Base-by-base conservation (phyloP, 2,329 filamentous ascomycete genomes). In the Drechslerella dactyloides region DNA sequence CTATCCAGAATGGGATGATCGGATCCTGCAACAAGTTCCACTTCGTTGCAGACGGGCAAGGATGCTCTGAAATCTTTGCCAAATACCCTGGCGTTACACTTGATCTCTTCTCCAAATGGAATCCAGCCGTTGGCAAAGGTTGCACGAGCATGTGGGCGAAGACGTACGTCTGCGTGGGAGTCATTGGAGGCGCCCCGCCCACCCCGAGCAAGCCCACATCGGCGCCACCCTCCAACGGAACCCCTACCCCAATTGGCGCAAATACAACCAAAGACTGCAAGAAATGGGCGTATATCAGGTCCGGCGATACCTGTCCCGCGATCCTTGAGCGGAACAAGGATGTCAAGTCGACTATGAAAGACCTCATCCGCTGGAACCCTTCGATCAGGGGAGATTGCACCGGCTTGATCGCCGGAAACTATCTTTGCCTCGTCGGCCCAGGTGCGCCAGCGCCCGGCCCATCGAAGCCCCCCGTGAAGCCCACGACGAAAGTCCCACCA, bases 251-350 rank as follows among this genome's bases (percentile, higher is more conserved):
- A 15, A 76, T 74, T 24, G 61, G 66, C 48, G 15, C 58, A 5
- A 74, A 73, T 30, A 69, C 70, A 53, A 73, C 76, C n/a, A 65
- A 21, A 21, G 62, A 74, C 27, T 74, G 72, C 37, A 57, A 37
- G 42, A 61, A 51, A 33, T 74, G 69, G 68, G 58, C 53, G 30
- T 50, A 27, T 15, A 54, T 69, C 13, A 53, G 13, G 17, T 15
- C 19, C 50, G 66, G 72, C 24, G 63, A 74, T 10, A 46, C 17
- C 24, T 74, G 73, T 40, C 37, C 55, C 10, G 35, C 35, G 15
- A 60, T 74, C 19, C 42, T 51, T 11, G 23, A 21, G 11, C 50
- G 58, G 3, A 55, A 35, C 17, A 15, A 46, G 24, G 21, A 24
- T 8, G 10, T 50, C 7, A 50, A 60, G 30, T 27, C 44, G 19